Percentiles rank a stretch among this genome's conserved stretches.
These are phyloP conservation scores for Chaetomium olivaceum DNA, from an alignment of 2,329 filamentous ascomycete species.

Conservation along the genomic window DNA sequence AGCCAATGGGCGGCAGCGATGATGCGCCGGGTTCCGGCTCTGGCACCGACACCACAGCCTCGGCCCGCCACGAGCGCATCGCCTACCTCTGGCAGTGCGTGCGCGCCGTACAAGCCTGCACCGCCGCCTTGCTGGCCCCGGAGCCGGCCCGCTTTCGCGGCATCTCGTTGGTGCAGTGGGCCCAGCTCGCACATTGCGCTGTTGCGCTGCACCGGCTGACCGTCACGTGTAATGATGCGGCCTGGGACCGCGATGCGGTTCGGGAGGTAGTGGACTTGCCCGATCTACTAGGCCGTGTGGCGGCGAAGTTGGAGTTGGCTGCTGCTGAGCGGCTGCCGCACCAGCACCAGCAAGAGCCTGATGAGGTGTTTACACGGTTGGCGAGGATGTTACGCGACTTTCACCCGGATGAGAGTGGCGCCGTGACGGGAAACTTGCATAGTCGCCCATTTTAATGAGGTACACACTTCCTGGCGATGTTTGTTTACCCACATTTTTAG, in stretches of 20 bases:
- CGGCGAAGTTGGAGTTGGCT: background rate
- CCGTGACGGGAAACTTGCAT: background rate
- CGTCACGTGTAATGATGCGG: background rate
- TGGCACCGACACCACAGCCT: constrained; percentile 19
- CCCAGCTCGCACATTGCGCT: constrained; percentile 40
- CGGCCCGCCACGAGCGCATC: constrained; percentile 35
- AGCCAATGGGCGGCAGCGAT: background rate
- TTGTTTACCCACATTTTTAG: background rate
- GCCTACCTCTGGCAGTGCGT: constrained; percentile 39
- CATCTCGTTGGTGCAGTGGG: constrained; percentile 42
- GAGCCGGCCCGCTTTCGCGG: constrained; percentile 32
- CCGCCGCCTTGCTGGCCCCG: constrained; percentile 35
- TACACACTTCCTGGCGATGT: background rate
- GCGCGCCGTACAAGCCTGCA: constrained; percentile 39
- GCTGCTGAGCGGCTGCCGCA: background rate
- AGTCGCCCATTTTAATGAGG: background rate
- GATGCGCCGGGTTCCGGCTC: no score
- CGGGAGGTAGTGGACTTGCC: background rate
- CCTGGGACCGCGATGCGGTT: background rate
- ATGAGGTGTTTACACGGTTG: background rate
- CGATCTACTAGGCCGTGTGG: background rate
- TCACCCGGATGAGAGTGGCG: background rate
- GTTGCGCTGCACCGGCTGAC: constrained; percentile 40
- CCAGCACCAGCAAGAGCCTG: background rate
- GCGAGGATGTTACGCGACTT: background rate